These are phyloP conservation scores for Venturia oleaginea DNA, from an alignment of 2,329 filamentous ascomycete genomes.

Conservation along the genomic window DNA sequence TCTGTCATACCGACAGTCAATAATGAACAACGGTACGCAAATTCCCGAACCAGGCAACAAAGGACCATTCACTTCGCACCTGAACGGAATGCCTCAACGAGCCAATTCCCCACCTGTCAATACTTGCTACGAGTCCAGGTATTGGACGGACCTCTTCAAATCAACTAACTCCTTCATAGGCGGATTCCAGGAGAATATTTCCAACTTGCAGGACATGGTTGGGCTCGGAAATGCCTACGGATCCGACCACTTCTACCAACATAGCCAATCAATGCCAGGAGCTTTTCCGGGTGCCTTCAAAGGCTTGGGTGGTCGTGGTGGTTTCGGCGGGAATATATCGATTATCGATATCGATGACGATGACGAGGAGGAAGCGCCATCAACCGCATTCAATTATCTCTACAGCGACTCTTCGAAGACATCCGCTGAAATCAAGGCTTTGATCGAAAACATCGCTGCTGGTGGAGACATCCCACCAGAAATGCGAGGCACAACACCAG, in stretches of 20 bases:
- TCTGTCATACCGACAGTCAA: neutral
- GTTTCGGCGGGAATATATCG: neutral
- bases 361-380: neutral
- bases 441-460: constrained; percentile 64
- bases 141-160: constrained; percentile 3
- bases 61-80: neutral
- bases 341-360: constrained; percentile 12
- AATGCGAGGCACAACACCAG: constrained; percentile 59
- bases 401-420: constrained; percentile 40
- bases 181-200: constrained; percentile 1
- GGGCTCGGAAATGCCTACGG: neutral
- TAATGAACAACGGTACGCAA: constrained; percentile 3
- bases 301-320: neutral
- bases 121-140: neutral
- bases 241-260: neutral
- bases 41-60: neutral
- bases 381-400: neutral
- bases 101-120: neutral
- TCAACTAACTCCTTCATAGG: constrained; percentile 9
- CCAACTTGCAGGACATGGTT: neutral
- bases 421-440: constrained; percentile 57
- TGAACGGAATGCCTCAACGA: constrained; percentile 7
- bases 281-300: constrained; percentile 1
- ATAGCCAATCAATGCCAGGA: constrained; percentile 3
- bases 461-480: constrained; percentile 55